phyloP scores from a whole-genome alignment of 1,284 basidiomycete species.

The Tylopilus orsonianus region DNA sequence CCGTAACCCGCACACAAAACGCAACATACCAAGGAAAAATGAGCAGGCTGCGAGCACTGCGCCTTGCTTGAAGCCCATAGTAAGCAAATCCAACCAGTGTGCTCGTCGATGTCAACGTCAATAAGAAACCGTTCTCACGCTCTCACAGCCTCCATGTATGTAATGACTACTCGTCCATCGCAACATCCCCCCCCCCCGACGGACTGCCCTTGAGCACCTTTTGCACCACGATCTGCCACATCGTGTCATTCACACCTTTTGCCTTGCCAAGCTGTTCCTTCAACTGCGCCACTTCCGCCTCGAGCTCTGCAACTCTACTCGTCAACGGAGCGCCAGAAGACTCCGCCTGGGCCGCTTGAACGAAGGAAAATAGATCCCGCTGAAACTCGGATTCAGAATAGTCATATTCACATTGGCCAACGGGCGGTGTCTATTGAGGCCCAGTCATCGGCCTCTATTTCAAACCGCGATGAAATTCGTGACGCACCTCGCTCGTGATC shows the following conservation, averaged over 20 bases:
- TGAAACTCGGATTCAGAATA: slow-evolving; percentile 57
- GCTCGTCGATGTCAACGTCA: not conserved
- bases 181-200: not conserved
- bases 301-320: slow-evolving; percentile 64
- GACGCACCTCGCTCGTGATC: slow-evolving; percentile 38
- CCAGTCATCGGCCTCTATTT: not conserved
- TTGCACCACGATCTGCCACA: slow-evolving; percentile 84
- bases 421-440: slow-evolving; percentile 17
- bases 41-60: slow-evolving; percentile 79
- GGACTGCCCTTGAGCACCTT: slow-evolving; percentile 44
- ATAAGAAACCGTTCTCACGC: slow-evolving; percentile 20
- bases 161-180: slow-evolving; percentile 10
- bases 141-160: slow-evolving; percentile 19
- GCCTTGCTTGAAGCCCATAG: slow-evolving; percentile 84
- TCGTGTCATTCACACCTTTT: slow-evolving; percentile 82
- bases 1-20: slow-evolving; percentile 3
- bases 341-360: slow-evolving; percentile 41
- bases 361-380: slow-evolving; percentile 60
- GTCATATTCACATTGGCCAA: slow-evolving; percentile 25
- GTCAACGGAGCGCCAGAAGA: slow-evolving; percentile 44
- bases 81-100: not conserved
- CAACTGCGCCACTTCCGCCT: slow-evolving; percentile 66
- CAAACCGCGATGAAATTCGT: not conserved
- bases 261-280: slow-evolving; percentile 74
- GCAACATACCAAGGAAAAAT: slow-evolving; percentile 74